Conservation (phyloP, 495 filamentous ascomycete species). For the Aspergillus steynii region DNA sequence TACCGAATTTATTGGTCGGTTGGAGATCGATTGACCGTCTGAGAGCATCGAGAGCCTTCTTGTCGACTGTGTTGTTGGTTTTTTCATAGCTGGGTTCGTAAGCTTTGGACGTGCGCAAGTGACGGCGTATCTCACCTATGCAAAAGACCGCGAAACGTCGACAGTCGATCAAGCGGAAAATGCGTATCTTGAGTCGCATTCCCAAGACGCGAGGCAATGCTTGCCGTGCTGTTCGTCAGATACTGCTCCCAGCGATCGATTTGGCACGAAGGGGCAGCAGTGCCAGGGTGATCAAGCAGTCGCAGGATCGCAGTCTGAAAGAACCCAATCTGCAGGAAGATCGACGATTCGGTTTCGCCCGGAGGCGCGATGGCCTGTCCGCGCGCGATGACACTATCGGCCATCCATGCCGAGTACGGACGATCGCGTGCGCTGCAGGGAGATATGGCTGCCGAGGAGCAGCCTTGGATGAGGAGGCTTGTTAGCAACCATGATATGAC, state of each 20-base stretch:
- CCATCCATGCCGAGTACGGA: slow-evolving; percentile 46
- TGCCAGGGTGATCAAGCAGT: slow-evolving; percentile 28
- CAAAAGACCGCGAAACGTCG: slow-evolving; percentile 5
- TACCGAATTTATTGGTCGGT: slow-evolving; percentile 38
- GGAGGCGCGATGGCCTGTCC: slow-evolving; percentile 39
- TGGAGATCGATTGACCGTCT: slow-evolving; percentile 48
- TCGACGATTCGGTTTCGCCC: slow-evolving; percentile 27
- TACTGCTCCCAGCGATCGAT: slow-evolving; percentile 20
- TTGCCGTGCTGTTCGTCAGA: slow-evolving; percentile 25
- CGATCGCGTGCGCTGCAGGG: slow-evolving; percentile 1
- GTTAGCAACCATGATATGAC: not conserved
- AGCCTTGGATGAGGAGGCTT: not conserved
- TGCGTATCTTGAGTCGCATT: slow-evolving; percentile 37
- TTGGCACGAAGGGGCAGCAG: slow-evolving; percentile 12
- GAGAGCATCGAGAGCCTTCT: slow-evolving; percentile 42
- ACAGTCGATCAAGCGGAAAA: slow-evolving; percentile 40
- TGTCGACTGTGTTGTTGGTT: slow-evolving; percentile 36
- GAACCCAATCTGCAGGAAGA: slow-evolving; percentile 40
- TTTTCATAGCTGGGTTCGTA: no score
- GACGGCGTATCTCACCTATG: not conserved
- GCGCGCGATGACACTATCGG: slow-evolving; percentile 49
- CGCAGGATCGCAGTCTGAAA: slow-evolving; percentile 39
- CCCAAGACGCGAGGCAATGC: slow-evolving; percentile 25
- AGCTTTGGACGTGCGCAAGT: no score
- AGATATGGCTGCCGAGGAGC: no score